These are phyloP conservation scores for Hymenoscyphus fraxineus DNA, from an alignment of 2,329 filamentous ascomycete species.

Conservation along the genomic window DNA sequence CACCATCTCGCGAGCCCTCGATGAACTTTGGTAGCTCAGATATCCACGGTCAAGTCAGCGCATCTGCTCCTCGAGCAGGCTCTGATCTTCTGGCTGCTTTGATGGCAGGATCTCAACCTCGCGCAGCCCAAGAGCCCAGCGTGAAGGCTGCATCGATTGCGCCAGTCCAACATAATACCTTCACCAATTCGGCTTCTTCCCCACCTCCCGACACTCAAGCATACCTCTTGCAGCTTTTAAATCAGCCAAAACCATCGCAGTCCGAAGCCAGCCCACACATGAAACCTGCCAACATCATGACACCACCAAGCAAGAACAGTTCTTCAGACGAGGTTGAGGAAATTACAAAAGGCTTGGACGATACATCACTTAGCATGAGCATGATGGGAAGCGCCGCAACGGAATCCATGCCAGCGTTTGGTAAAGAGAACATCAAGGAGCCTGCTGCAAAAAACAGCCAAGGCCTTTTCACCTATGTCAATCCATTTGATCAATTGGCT, in stretches of 20 bases:
- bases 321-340: slow-evolving; percentile 35
- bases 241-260: slow-evolving; percentile 67
- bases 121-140: slow-evolving; percentile 25
- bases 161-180: slow-evolving; percentile 23
- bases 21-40: slow-evolving; percentile 25
- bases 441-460: slow-evolving; percentile 22
- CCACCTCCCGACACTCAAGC: slow-evolving; percentile 72
- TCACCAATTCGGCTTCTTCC: slow-evolving; percentile 45
- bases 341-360: slow-evolving; percentile 42
- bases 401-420: slow-evolving; percentile 20
- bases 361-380: slow-evolving; percentile 40
- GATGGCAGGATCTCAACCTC: slow-evolving; percentile 27
- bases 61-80: slow-evolving; percentile 21
- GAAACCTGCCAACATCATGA: slow-evolving; percentile 31
- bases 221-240: slow-evolving; percentile 80
- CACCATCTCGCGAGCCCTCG: slow-evolving; percentile 30
- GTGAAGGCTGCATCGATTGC: slow-evolving; percentile 27
- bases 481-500: slow-evolving; percentile 67
- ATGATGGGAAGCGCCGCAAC: slow-evolving; percentile 29
- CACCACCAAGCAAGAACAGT: slow-evolving; percentile 39
- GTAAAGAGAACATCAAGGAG: slow-evolving; percentile 24
- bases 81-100: slow-evolving; percentile 34
- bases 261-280: slow-evolving; percentile 39
- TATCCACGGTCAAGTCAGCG: slow-evolving; percentile 19
- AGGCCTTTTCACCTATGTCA: slow-evolving; percentile 63